These are phyloP conservation scores for Teunomyces lycoperdinae DNA, from an alignment of 805 yeast genomes.

Conservation along the genomic window DNA sequence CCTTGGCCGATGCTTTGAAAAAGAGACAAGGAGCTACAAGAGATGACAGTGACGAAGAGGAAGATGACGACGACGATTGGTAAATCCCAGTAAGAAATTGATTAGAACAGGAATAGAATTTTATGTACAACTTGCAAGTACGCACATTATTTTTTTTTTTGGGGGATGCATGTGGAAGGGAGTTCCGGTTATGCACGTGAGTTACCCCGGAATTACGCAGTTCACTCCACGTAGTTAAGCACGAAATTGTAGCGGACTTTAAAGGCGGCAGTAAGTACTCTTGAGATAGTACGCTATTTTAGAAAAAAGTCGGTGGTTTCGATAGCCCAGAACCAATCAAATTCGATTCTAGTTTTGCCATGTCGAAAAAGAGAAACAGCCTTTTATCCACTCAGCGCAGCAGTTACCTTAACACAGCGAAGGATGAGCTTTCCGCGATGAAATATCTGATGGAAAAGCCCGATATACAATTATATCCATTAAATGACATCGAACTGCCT, in stretches of 20 bases:
- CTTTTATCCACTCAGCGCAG: constrained; percentile 23
- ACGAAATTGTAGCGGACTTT: not conserved
- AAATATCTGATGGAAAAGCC: constrained; percentile 38
- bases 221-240: not conserved
- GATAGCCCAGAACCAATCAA: not conserved
- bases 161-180: too few relatives aligned
- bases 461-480: constrained; percentile 29
- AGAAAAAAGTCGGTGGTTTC: not conserved
- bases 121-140: not conserved
- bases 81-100: not conserved
- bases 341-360: constrained; percentile 2
- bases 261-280: not conserved
- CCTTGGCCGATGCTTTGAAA: constrained; percentile 83
- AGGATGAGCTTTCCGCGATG: constrained; percentile 34
- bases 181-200: constrained; percentile 2
- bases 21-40: constrained; percentile 64
- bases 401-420: constrained; percentile 16
- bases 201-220: not conserved
- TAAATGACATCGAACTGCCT: constrained; percentile 19
- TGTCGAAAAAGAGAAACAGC: constrained; percentile 32
- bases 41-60: constrained; percentile 69
- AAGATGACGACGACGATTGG: constrained; percentile 61
- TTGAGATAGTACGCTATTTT: not conserved
- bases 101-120: constrained; percentile 5
- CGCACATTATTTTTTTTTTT: too few relatives aligned